A percentile compares a stretch with the other conserved stretches of the same genome.
phyloP scores from a whole-genome alignment of 202 grass and related monocot species.

The Schoenoplectus tabernaemontani region DNA sequence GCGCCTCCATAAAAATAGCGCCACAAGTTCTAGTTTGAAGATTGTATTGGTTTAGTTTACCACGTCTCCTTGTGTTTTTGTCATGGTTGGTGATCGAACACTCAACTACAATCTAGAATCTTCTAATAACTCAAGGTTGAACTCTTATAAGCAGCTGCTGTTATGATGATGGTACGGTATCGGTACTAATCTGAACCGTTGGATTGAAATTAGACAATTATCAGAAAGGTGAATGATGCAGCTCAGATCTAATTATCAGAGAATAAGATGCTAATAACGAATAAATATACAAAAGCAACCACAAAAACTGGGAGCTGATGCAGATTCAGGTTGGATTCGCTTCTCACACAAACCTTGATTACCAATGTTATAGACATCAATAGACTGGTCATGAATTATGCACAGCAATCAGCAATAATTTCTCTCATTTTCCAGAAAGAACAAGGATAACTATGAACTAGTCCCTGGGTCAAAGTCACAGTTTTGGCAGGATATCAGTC shows the following conservation, averaged over 20 bases:
- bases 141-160: not conserved
- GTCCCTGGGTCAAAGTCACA: not conserved
- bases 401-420: not conserved
- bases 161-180: not conserved
- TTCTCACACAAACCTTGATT: not conserved
- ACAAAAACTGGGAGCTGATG: not conserved
- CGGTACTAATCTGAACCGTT: not conserved
- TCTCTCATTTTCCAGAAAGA: not conserved
- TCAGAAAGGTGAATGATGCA: not conserved
- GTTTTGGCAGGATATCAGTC: not conserved
- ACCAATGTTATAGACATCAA: not conserved
- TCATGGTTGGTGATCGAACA: not conserved
- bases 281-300: not conserved
- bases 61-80: not conserved
- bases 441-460: not conserved
- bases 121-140: not conserved
- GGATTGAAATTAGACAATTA: not conserved
- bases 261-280: not conserved
- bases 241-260: not conserved
- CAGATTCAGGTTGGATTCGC: not conserved
- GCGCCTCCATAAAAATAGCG: not conserved
- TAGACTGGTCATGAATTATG: not conserved
- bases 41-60: not conserved
- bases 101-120: constrained; percentile 1
- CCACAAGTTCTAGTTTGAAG: not conserved